Conservation (phyloP, 176 grass and related monocot genomes). For the Juncus effusus region DNA sequence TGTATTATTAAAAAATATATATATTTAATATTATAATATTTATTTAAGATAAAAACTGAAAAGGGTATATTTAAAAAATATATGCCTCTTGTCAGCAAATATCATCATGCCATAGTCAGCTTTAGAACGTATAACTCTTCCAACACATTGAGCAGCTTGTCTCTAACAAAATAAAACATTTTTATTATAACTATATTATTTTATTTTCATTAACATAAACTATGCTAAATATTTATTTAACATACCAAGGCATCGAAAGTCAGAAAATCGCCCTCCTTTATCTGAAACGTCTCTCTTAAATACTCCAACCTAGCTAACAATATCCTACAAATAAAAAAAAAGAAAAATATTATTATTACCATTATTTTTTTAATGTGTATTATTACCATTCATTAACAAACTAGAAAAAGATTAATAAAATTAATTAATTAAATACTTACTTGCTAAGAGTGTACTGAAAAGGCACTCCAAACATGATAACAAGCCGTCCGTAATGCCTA, state of each 20-base stretch:
- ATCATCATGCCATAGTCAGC: conserved; percentile 99
- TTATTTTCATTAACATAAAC: too few relatives aligned
- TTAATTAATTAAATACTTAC: conserved; percentile 30
- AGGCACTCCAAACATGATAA: conserved; percentile 97
- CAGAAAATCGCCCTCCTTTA: conserved; percentile 94
- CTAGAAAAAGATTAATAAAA: background rate
- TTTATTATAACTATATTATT: conserved; percentile 4
- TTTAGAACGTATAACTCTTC: conserved; percentile 93
- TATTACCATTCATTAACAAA: conserved; percentile 5
- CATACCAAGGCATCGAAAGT: conserved; percentile 95
- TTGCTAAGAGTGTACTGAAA: conserved; percentile 97
- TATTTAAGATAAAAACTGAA: background rate
- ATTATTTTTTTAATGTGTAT: too few relatives aligned
- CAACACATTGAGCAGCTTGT: conserved; percentile 97
- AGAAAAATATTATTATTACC: conserved; percentile 4
- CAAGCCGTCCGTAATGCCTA: conserved; percentile 93
- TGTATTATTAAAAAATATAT: conserved; percentile 22
- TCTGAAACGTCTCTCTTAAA: conserved; percentile 91
- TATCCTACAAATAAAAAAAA: conserved; percentile 52
- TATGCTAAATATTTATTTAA: background rate
- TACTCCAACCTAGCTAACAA: conserved; percentile 96
- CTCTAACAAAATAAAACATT: conserved; percentile 40
- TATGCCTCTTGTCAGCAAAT: conserved; percentile 95
- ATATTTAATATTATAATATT: background rate
- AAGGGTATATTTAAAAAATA: background rate